Evolutionary conservation across 805 yeast species (phyloP), one percentile per base, ranked within the genome.

Genomic region (Wickerhamomyces tratensis): DNA sequence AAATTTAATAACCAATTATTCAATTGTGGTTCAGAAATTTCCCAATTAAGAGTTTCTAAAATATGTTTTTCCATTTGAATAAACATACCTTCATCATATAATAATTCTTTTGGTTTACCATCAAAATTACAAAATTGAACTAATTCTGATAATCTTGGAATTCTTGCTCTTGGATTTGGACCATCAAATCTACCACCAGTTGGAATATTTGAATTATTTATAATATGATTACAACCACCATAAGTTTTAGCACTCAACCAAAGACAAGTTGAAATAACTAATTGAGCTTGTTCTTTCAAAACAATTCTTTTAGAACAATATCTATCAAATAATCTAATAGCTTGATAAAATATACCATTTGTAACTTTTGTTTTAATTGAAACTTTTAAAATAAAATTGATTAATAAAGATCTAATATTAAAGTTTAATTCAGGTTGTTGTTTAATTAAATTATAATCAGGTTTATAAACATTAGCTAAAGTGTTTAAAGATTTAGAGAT

Each of bases 231-330:
- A 59, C 82, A 79, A 35, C 86, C 86, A 39, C 86, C 86, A 53
- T 75, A 76, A n/a, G 80, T 71, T 60, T 91, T 91, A 26, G 96
- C 81, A 3, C 96, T 86, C 31, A 91, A 74, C 97, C 98, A 91
- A 33, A 91, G 66, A 46, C 96, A 86, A 5, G 96, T 86, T 46
- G 95, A 84, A 31, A 94, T 87, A 10, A 91, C 91, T 42, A 91
- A 71, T 62, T 89, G 96, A 47, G 86, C 80, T 63, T 89, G 98
- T 44, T 85, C 89, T 50, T 81, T 76, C 48, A 84, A 72, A 1
- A 89, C 93, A 7, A 88, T 78, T 52, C 98, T 72, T 53, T 81
- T 83, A 41, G 95, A 83, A 58, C 95, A 85, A 65, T 91, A 91
- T 47, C 97, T 76, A 61, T 91, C 98, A 47, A 91, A 84, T 41